phyloP scores from a whole-genome alignment of 305 asterid species.

The Euphrasia arctica region DNA sequence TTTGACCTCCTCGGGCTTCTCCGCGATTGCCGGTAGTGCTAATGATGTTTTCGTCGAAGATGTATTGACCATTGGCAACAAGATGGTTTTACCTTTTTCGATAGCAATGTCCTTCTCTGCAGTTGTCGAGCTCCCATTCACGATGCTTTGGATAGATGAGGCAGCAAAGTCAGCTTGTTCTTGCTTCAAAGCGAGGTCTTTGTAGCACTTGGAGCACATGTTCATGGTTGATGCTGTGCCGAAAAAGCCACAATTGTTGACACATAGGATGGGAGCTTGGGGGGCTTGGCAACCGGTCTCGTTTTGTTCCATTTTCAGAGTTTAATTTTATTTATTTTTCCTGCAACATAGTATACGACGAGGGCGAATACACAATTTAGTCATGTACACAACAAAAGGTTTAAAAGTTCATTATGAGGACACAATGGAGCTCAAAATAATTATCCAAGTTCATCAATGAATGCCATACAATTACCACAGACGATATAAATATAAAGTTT shows the following conservation, averaged over 20 bases:
- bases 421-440: neutral
- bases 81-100: conserved; percentile 15
- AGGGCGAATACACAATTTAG: too few species aligned
- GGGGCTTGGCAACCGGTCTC: conserved; percentile 55
- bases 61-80: conserved; percentile 9
- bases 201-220: conserved; percentile 62
- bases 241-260: conserved; percentile 55
- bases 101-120: conserved; percentile 15
- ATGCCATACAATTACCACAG: neutral
- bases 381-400: too few species aligned
- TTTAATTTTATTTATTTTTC: neutral
- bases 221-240: conserved; percentile 56
- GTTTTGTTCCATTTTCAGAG: conserved; percentile 45
- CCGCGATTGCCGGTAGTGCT: conserved; percentile 21
- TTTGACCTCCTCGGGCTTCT: conserved; percentile 27
- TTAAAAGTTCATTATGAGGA: too few species aligned
- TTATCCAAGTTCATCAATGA: neutral
- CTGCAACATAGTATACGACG: conserved; percentile 16
- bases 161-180: conserved; percentile 48
- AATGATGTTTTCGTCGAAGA: conserved; percentile 25
- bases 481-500: neutral
- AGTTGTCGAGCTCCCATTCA: conserved; percentile 36
- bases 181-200: conserved; percentile 44
- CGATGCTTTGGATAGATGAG: conserved; percentile 47
- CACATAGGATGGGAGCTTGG: conserved; percentile 48